These are phyloP conservation scores for Eutrema yunnanense DNA, from an alignment of 345 rosid species.

Conservation along the genomic window DNA sequence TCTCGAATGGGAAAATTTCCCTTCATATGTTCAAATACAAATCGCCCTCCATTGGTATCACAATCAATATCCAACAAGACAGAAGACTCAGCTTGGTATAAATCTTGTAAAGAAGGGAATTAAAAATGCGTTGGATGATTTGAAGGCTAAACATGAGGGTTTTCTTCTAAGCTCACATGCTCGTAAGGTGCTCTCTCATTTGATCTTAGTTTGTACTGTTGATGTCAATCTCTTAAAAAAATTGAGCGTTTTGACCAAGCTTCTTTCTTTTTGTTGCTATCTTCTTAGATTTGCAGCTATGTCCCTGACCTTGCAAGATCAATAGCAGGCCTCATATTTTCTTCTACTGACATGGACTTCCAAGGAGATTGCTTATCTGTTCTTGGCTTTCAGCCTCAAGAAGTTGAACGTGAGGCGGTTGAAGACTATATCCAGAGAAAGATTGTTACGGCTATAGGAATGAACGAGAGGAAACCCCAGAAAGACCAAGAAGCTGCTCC, in stretches of 20 bases:
- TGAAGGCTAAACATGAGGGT: slow-evolving; percentile 72
- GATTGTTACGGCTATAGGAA: slow-evolving; percentile 57
- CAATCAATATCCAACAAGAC: slow-evolving; percentile 56
- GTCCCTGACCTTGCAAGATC: slow-evolving; percentile 91
- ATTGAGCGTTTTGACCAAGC: background rate
- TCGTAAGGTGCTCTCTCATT: slow-evolving; percentile 44
- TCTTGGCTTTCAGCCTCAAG: slow-evolving; percentile 53
- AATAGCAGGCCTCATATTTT: slow-evolving; percentile 63
- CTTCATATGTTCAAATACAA: slow-evolving; percentile 42
- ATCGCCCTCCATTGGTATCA: slow-evolving; percentile 67
- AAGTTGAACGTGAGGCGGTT: slow-evolving; percentile 31
- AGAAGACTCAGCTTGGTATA: slow-evolving; percentile 38
- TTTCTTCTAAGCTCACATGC: slow-evolving; percentile 67
- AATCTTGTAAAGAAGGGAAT: slow-evolving; percentile 53
- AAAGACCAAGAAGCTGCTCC: slow-evolving; percentile 51
- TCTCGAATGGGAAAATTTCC: slow-evolving; percentile 70
- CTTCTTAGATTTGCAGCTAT: slow-evolving; percentile 56
- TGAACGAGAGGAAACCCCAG: slow-evolving; percentile 55
- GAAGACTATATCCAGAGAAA: slow-evolving; percentile 61
- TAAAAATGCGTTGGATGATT: slow-evolving; percentile 66
- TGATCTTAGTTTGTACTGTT: background rate
- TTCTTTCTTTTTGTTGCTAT: background rate
- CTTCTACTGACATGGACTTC: slow-evolving; percentile 61
- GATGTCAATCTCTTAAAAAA: background rate
- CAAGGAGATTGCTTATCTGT: slow-evolving; percentile 71